Conservation (phyloP, 306 rosid species). For the Lathyrus tuberosus region DNA sequence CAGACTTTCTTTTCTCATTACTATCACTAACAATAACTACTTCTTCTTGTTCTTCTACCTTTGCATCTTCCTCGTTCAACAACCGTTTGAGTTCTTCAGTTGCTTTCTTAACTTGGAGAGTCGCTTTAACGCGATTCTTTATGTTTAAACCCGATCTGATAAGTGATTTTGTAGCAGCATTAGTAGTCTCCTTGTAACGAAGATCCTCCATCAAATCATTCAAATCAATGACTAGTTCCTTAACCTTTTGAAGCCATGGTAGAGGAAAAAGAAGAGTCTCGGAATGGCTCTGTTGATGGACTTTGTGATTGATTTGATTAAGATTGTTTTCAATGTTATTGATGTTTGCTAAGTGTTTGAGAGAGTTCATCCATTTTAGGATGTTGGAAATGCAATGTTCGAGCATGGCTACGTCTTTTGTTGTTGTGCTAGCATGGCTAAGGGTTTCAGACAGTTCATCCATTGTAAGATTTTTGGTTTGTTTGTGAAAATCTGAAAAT, state of each 20-base stretch:
- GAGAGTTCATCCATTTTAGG: neutral
- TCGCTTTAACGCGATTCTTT: neutral
- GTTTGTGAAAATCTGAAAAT: neutral
- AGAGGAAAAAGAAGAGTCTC: no score
- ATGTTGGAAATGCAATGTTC: neutral
- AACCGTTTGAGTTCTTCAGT: neutral
- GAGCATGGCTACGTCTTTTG: neutral
- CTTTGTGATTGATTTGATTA: neutral
- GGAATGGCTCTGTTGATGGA: neutral
- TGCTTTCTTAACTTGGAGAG: neutral
- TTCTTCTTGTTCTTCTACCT: neutral
- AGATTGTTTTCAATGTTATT: neutral
- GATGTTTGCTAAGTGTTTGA: slow-evolving; percentile 1
- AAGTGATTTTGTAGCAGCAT: neutral
- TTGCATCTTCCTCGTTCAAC: neutral
- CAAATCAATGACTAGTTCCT: neutral
- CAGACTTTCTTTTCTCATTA: no score
- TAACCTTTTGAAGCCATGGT: neutral
- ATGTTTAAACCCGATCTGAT: neutral
- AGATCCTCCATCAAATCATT: slow-evolving; percentile 21
- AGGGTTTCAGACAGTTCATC: no score
- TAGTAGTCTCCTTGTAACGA: neutral
- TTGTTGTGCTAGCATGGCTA: no score
- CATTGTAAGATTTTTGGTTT: neutral
- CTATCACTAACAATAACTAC: neutral